Conservation (phyloP, 139 green algal species). For the Micractinium conductrix region DNA sequence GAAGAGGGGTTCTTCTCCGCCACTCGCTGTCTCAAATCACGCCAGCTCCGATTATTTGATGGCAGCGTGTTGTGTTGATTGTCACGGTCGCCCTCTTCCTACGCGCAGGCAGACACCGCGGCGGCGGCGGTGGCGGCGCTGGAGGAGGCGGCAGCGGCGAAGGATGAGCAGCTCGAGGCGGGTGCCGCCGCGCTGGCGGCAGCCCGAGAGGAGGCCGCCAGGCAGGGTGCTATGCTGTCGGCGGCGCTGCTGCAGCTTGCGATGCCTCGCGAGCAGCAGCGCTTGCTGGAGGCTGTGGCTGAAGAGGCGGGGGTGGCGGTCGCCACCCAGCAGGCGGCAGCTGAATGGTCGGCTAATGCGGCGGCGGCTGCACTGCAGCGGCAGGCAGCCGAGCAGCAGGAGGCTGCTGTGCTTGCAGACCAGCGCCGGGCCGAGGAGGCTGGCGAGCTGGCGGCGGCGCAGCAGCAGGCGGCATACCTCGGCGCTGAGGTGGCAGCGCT, state of each 20-base stretch:
- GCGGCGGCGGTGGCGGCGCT: not conserved
- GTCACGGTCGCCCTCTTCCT: too few relatives aligned
- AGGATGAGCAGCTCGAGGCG: slow-evolving; percentile 16
- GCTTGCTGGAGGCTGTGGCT: not conserved
- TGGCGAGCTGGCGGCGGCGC: not conserved
- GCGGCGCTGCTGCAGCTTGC: not conserved
- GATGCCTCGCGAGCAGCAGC: not conserved
- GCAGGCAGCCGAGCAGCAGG: not conserved
- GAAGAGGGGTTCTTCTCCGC: too few relatives aligned
- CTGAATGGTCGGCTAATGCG: too few relatives aligned
- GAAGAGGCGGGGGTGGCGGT: not conserved
- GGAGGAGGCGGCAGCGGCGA: not conserved
- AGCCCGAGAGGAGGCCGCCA: not conserved
- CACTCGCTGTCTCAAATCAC: too few relatives aligned
- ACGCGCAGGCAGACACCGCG: not conserved
- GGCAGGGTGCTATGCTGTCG: not conserved
- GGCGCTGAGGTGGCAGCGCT: not conserved
- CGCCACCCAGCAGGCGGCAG: not conserved
- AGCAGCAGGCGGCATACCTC: not conserved
- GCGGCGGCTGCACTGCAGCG: not conserved
- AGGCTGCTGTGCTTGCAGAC: too few relatives aligned
- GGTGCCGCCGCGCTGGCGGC: not conserved
- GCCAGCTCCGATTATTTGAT: too few relatives aligned
- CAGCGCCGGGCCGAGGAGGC: not conserved
- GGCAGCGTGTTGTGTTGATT: too few relatives aligned